Evolutionary conservation across 192 early-diverging fungal genomes (phyloP).

Genomic region (Mortierella hygrophila): DNA sequence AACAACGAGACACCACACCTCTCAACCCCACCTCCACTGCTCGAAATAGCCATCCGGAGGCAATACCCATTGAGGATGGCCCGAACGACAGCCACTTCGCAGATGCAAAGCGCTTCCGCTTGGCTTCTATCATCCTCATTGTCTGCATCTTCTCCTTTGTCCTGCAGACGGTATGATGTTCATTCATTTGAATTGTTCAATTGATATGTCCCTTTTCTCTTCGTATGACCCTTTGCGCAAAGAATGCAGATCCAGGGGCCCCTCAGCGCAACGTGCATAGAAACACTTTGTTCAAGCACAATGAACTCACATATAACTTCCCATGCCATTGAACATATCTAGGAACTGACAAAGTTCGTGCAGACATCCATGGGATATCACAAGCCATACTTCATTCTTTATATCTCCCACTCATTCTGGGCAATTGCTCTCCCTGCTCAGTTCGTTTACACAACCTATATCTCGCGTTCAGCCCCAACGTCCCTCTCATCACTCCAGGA

Average conservation of each 20-base stretch:
- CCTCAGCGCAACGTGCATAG: not conserved
- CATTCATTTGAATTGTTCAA: not conserved
- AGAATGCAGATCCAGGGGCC: not conserved
- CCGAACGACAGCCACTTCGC: conserved; percentile 4
- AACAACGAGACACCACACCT: not conserved
- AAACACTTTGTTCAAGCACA: not conserved
- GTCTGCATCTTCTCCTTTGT: conserved; percentile 66
- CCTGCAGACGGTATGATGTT: conserved; percentile 56
- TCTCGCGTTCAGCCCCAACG: conserved; percentile 15
- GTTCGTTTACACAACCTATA: conserved; percentile 36
- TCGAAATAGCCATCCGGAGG: not conserved
- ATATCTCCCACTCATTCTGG: conserved; percentile 50
- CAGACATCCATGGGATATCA: conserved; percentile 65
- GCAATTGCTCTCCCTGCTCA: conserved; percentile 23
- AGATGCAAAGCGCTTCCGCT: conserved; percentile 11
- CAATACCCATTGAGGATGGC: not conserved
- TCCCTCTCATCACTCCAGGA: conserved; percentile 17
- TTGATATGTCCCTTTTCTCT: not conserved
- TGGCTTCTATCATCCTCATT: conserved; percentile 55
- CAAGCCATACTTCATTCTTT: conserved; percentile 76
- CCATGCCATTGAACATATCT: not conserved
- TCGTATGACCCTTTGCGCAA: not conserved
- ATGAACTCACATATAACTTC: not conserved
- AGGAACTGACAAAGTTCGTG: conserved; percentile 71
- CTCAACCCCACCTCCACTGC: conserved; percentile 8